Base-by-base conservation (phyloP, 148 eudicot genomes). In the Bassia scoparia region DNA sequence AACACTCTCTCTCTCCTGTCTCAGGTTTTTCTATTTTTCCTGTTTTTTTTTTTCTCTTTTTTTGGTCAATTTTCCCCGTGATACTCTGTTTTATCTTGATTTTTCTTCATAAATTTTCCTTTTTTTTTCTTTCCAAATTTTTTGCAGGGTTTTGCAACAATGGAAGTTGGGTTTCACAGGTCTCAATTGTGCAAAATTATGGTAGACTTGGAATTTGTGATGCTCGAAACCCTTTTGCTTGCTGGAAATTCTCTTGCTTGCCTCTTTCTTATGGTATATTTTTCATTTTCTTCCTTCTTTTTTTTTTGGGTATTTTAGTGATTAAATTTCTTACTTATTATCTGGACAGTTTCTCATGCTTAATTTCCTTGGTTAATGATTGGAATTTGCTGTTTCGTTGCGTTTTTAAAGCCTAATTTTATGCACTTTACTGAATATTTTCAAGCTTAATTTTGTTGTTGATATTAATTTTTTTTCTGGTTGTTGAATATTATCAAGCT, bases 161-260 rank as follows among this genome's bases (percentile, higher is more conserved):
- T 88, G 89, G 86, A 84, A 84, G 83, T 86, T 75, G 81, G 68
- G 38, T 72, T 54, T 38, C 55, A 77, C 72, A 81, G 76, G 44
- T 81, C 80, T 73, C 82, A 83, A 26, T 74, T 73, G 76, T 77
- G 70, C 59, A 77, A 31, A 53, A 61, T 61, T 35, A 54, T 77
- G 77, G 73, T 78, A 34, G 75, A 70, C n/a, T 52, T 83, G 76
- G 80, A 89, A 66, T 74, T 63, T 77, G 76, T 82, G 69, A 67
- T 82, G 65, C 43, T 75, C 18, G 80, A 82, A 11, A 71, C 92
- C 46, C 72, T 87, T 74, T 78, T 87, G 77, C 74, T 87, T 72
- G 84, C 88, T 79, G 86, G 86, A 61, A 87, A 83, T 72, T 76
- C 90, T 76, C 80, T 88, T 61, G 69, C 83, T 80, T 81, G 72